A percentile compares a stretch with the other conserved stretches of the same genome.
Evolutionary conservation across 2,329 filamentous ascomycete genomes (phyloP).

Genomic region (Myriosclerotinia duriaeana): DNA sequence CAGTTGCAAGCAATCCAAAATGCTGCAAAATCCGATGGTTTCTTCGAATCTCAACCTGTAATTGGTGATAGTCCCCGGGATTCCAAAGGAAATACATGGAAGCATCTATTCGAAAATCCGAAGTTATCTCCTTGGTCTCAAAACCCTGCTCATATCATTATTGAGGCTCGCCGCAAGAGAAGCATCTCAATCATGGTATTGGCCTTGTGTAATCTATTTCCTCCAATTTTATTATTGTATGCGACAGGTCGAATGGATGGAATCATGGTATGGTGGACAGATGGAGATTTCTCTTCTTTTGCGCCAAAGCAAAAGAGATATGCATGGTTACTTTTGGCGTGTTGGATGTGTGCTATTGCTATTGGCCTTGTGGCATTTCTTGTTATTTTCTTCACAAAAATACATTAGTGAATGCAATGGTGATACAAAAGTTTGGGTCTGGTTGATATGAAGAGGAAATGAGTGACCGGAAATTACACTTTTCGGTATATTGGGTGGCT

Average conservation of each 20-base stretch:
- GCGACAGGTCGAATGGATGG: conserved; percentile 34
- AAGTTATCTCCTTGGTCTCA: conserved; percentile 28
- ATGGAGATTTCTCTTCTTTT: conserved; percentile 33
- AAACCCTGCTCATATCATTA: conserved; percentile 26
- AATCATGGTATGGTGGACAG: conserved; percentile 34
- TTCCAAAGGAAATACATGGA: conserved; percentile 25
- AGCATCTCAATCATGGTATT: conserved; percentile 34
- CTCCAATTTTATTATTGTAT: conserved; percentile 36
- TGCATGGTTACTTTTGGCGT: conserved; percentile 28
- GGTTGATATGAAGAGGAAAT: background rate
- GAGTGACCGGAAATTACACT: background rate
- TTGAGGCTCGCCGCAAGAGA: conserved; percentile 26
- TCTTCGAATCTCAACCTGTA: conserved; percentile 25
- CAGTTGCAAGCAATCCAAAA: conserved; percentile 30
- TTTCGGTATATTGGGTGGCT: background rate
- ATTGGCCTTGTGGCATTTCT: conserved; percentile 31
- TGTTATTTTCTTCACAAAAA: conserved; percentile 22
- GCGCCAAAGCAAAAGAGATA: conserved; percentile 33
- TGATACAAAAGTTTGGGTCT: background rate
- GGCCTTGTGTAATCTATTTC: conserved; percentile 34
- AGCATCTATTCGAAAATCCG: conserved; percentile 30
- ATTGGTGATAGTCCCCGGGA: conserved; percentile 1
- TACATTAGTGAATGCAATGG: background rate
- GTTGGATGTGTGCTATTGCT: conserved; percentile 29
- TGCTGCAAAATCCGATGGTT: conserved; percentile 31